Evolutionary conservation across 768 basidiomycete genomes (phyloP).

Genomic region (Paxillus ammoniavirescens): DNA sequence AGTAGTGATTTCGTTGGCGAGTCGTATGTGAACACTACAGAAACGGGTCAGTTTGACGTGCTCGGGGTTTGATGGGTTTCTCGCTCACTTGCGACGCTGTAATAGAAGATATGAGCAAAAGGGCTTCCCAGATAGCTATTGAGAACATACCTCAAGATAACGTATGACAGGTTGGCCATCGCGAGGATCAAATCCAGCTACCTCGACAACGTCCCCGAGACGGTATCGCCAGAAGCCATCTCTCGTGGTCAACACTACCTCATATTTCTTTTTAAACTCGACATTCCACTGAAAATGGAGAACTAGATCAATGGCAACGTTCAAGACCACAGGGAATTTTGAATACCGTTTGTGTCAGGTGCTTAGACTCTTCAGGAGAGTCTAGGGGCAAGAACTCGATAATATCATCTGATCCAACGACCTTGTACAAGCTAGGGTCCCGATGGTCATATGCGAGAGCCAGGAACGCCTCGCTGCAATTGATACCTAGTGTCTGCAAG

Average conservation of each 20-base stretch:
- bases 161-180: constrained; percentile 21
- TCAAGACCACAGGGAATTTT: background rate
- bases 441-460: constrained; percentile 21
- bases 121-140: background rate
- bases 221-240: constrained; percentile 25
- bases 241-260: constrained; percentile 24
- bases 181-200: constrained; percentile 20
- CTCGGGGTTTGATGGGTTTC: background rate
- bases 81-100: constrained; percentile 23
- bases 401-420: constrained; percentile 24
- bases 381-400: constrained; percentile 20
- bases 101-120: background rate
- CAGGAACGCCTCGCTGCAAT: constrained; percentile 22
- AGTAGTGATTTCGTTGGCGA: constrained; percentile 22
- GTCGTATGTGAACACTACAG: constrained; percentile 14
- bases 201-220: constrained; percentile 19
- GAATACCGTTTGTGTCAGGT: constrained; percentile 17
- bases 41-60: background rate
- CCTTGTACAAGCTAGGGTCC: constrained; percentile 22
- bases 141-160: constrained; percentile 20
- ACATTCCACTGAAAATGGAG: constrained; percentile 19
- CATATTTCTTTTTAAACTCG: constrained; percentile 13
- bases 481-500: constrained; percentile 19
- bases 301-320: background rate
- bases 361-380: constrained; percentile 19